Conservation (phyloP, 1,284 basidiomycete species). For the Malassezia sympodialis region DNA sequence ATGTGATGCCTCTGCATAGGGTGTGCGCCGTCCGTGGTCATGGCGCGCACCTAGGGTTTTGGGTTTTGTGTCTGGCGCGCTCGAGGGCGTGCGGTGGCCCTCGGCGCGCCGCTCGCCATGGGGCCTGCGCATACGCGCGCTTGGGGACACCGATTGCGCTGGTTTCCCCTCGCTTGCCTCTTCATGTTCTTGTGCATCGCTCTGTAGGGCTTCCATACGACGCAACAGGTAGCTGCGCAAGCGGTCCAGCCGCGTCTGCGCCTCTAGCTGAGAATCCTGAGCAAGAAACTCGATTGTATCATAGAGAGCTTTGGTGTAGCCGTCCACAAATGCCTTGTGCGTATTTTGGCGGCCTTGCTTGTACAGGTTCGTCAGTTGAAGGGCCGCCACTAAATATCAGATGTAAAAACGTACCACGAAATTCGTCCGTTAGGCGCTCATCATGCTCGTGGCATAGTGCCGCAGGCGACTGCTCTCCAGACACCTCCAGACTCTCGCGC, state of each 20-base stretch:
- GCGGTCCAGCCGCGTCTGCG: background rate
- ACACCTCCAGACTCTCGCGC: conserved; percentile 14
- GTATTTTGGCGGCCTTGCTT: conserved; percentile 13
- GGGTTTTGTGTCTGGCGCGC: background rate
- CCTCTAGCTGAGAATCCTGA: background rate
- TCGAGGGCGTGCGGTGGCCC: background rate
- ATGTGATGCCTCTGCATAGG: background rate
- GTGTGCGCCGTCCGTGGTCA: background rate
- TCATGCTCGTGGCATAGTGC: conserved; percentile 2
- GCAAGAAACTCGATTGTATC: conserved; percentile 9
- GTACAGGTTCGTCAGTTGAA: conserved; percentile 18
- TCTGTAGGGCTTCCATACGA: conserved; percentile 11
- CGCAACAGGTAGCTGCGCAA: conserved; percentile 1
- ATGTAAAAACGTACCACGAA: conserved; percentile 9
- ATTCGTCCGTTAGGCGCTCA: conserved; percentile 13
- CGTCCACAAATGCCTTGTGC: conserved; percentile 7
- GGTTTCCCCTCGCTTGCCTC: background rate
- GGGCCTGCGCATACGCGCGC: background rate
- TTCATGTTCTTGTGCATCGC: conserved; percentile 7
- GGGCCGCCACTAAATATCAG: conserved; percentile 5
- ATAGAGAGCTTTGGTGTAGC: conserved; percentile 8
- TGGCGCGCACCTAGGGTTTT: background rate
- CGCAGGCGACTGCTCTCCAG: background rate
- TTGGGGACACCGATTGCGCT: background rate
- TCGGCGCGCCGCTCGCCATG: background rate